Evolutionary conservation across 164 flowering plant species (phyloP), one percentile per base, ranked within the genome.

Genomic region (Nelumbo lutea): DNA sequence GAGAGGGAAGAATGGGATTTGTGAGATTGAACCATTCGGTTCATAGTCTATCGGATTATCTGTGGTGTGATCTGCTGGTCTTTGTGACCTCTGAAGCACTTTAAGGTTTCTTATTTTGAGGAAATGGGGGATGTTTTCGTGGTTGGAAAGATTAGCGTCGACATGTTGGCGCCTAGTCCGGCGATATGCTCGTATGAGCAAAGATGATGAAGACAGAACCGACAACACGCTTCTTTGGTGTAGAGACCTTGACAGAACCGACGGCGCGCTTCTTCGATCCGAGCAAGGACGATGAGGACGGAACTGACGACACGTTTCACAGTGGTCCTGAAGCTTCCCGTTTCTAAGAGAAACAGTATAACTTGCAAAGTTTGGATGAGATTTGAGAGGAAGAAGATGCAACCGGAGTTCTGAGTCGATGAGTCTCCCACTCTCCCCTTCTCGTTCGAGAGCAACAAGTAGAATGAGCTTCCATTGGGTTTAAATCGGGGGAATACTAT

Each of bases 111-210:
- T 64, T 14, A 27, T 65, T 50, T 11, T 42, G 68, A 72, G 81
- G 90, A 88, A 86, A 90, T 88, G 93, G 82, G 90, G 90, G 90
- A 88, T 90, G 93, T 77, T 79, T 66, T 86, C 91, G 67, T 82
- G 85, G 87, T 52, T 90, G 84, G 80, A 70, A 83, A 87, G 76
- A 73, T 59, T 77, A 15, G 85, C 75, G 8, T 61, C 76, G 61
- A 79, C 82, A 7, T 87, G 86, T 60, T 83, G 83, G 87, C 74
- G 79, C 52, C 91, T 90, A 67, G 81, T 84, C 43, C 73, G 84
- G 68, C 72, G 70, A 74, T 87, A 84, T 85, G 87, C 78, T 71
- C 90, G 84, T 82, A 82, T 83, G 91, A 86, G 67, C 88, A 87
- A 73, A 87, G 90, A 85, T 81, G 83, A 82, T 70, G 74, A 42